Percentiles rank a stretch among this genome's conserved stretches.
These are phyloP conservation scores for Myxozyma lipomycoides DNA, from an alignment of 805 yeast genomes.

Conservation along the genomic window DNA sequence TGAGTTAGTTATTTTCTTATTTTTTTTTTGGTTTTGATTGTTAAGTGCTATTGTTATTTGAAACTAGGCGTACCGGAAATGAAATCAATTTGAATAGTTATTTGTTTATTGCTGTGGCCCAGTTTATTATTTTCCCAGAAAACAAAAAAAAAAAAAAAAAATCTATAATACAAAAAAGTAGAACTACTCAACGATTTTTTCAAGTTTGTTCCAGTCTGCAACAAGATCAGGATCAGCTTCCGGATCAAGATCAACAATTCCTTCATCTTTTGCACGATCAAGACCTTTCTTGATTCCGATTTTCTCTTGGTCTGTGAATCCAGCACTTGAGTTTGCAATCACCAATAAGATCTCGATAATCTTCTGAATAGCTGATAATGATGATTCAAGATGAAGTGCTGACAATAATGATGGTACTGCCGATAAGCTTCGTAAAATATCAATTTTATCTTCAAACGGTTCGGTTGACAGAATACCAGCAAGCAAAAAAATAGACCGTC, in stretches of 20 bases:
- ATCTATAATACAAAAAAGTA: no score
- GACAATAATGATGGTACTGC: constrained; percentile 20
- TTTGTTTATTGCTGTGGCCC: no score
- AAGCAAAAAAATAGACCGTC: constrained; percentile 22
- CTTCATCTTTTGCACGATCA: constrained; percentile 22
- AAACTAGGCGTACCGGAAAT: no score
- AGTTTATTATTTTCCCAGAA: no score
- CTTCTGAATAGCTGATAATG: constrained; percentile 23
- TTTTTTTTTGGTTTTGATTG: no score
- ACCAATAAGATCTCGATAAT: constrained; percentile 19
- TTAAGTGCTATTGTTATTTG: no score
- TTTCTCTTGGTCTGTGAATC: constrained; percentile 23
- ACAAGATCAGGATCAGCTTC: constrained; percentile 8
- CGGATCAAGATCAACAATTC: constrained; percentile 17
- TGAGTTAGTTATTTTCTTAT: no score
- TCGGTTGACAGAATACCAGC: constrained; percentile 27
- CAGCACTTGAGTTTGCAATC: constrained; percentile 19
- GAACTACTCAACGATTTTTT: constrained; percentile 10
- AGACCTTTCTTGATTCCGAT: constrained; percentile 15
- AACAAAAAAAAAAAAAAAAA: no score
- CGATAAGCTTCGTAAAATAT: constrained; percentile 13
- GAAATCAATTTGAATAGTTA: no score
- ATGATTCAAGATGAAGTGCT: constrained; percentile 17
- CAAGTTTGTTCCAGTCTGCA: constrained; percentile 25
- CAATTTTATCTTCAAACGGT: constrained; percentile 21